Percentiles rank a stretch among this genome's conserved stretches.
phyloP scores from a whole-genome alignment of 306 rosid species.

The Lablab purpureus region DNA sequence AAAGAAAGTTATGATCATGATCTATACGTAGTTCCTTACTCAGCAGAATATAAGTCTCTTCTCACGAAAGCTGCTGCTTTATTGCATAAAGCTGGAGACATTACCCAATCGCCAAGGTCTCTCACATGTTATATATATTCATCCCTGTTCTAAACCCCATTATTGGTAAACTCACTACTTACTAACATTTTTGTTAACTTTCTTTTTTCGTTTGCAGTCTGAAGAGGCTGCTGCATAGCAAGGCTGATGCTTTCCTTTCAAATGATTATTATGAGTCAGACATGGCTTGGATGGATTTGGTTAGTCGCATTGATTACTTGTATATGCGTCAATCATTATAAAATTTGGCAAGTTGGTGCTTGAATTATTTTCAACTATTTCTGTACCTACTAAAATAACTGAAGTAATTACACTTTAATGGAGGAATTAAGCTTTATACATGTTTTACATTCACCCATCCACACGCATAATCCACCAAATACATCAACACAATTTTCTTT shows the following conservation, averaged over 20 bases:
- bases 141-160: conserved; percentile 8
- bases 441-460: too few relatives aligned
- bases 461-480: too few relatives aligned
- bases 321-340: conserved; percentile 8
- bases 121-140: conserved; percentile 27
- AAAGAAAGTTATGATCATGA: conserved; percentile 49
- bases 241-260: conserved; percentile 90
- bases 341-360: not conserved
- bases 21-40: conserved; percentile 73
- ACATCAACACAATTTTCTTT: too few relatives aligned
- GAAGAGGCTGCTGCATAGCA: conserved; percentile 86
- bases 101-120: conserved; percentile 71
- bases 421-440: too few relatives aligned
- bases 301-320: conserved; percentile 52
- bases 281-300: conserved; percentile 96
- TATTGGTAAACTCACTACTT: conserved; percentile 26
- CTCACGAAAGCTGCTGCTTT: conserved; percentile 78
- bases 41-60: conserved; percentile 75
- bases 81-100: conserved; percentile 84
- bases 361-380: not conserved
- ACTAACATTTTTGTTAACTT: too few relatives aligned
- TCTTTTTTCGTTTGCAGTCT: conserved; percentile 60
- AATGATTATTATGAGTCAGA: conserved; percentile 93
- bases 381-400: too few relatives aligned
- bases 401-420: too few relatives aligned